Percentiles rank a stretch among this genome's conserved stretches.
Evolutionary conservation across 2,329 filamentous ascomycete genomes (phyloP).

Genomic region (Aspergillus uvarum): DNA sequence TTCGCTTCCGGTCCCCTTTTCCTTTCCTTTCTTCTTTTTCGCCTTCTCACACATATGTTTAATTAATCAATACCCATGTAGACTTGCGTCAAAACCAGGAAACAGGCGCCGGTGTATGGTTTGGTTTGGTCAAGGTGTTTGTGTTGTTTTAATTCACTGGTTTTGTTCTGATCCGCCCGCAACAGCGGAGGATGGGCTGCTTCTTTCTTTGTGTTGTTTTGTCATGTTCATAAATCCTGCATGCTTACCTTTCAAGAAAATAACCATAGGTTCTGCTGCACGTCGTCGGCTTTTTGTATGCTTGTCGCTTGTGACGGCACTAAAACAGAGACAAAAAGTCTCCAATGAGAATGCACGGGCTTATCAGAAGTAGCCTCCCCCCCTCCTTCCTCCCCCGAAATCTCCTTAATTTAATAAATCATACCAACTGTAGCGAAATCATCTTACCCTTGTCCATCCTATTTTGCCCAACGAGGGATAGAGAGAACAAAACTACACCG

Average conservation of each 20-base stretch:
- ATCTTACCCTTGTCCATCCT: too few species aligned
- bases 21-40: not conserved
- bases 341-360: slow-evolving; percentile 12
- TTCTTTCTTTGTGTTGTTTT: not conserved
- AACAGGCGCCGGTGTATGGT: not conserved
- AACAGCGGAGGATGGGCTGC: too few species aligned
- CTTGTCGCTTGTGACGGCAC: not conserved
- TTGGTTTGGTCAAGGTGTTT: not conserved
- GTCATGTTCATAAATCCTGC: too few species aligned
- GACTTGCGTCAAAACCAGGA: not conserved
- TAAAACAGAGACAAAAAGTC: not conserved
- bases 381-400: not conserved
- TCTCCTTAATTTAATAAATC: too few species aligned
- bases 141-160: not conserved
- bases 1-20: too few species aligned
- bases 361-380: slow-evolving; percentile 4
- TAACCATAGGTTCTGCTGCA: not conserved
- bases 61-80: slow-evolving; percentile 1
- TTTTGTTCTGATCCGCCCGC: too few species aligned
- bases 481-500: not conserved
- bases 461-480: too few species aligned
- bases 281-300: not conserved
- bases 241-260: not conserved
- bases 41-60: not conserved
- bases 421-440: too few species aligned